Percentiles rank a stretch among this genome's conserved stretches.
Evolutionary conservation across 345 rosid species (phyloP).

Genomic region (Erysimum cheiranthoides): DNA sequence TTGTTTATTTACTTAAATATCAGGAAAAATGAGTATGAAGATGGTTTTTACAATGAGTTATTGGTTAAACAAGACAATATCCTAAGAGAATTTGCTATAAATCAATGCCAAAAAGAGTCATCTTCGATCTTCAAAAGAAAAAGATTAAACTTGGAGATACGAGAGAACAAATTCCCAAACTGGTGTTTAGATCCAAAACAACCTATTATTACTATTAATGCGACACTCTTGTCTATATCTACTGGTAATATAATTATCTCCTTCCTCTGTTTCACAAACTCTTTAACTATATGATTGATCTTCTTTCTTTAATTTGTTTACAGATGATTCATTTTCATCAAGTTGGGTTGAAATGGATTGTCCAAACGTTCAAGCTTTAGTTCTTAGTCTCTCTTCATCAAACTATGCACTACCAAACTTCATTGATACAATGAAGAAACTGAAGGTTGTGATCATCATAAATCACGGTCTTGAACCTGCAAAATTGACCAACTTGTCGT

Average conservation of each 20-base stretch:
- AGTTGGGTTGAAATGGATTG: conserved; percentile 51
- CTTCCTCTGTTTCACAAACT: conserved; percentile 1
- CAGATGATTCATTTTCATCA: conserved; percentile 60
- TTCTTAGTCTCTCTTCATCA: conserved; percentile 54
- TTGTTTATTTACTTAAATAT: conserved; percentile 1
- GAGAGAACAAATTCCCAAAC: conserved; percentile 47
- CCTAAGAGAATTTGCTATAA: conserved; percentile 54
- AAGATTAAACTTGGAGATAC: conserved; percentile 51
- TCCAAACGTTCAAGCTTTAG: conserved; percentile 55
- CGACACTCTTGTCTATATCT: conserved; percentile 54
- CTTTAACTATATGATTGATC: neutral
- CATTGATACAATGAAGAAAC: conserved; percentile 50
- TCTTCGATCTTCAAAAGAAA: conserved; percentile 29
- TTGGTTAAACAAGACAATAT: conserved; percentile 58
- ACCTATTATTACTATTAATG: conserved; percentile 26
- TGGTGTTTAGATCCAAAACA: conserved; percentile 45
- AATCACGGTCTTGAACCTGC: conserved; percentile 49
- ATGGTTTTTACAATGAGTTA: conserved; percentile 43
- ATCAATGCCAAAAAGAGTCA: conserved; percentile 35
- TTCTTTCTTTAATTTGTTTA: neutral
- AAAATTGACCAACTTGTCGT: conserved; percentile 48
- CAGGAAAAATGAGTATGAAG: conserved; percentile 54
- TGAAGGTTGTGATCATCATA: conserved; percentile 56
- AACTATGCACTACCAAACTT: conserved; percentile 56
- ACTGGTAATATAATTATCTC: conserved; percentile 45